phyloP scores from a whole-genome alignment of 2,329 filamentous ascomycete genomes.

The Pseudohalonectria lignicola region DNA sequence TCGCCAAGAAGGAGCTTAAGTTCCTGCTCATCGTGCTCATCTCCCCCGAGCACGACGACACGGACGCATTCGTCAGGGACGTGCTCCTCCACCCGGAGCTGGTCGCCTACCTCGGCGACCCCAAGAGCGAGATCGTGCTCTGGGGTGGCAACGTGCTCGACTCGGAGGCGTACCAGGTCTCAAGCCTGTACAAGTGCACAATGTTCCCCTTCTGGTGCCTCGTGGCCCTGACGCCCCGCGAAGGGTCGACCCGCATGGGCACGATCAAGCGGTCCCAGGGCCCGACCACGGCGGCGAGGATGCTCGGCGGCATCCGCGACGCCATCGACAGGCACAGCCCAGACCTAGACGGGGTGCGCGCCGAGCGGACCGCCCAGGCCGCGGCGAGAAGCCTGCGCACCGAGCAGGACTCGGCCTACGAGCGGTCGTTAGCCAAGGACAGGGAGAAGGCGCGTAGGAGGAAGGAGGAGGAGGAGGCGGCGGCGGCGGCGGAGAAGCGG shows the following conservation, averaged over 20 bases:
- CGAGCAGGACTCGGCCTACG: slow-evolving; percentile 88
- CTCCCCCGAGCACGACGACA: slow-evolving; percentile 93
- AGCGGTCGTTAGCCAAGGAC: slow-evolving; percentile 80
- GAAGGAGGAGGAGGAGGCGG: slow-evolving; percentile 62
- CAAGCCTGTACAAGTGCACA: slow-evolving; percentile 75
- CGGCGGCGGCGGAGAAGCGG: slow-evolving; percentile 54
- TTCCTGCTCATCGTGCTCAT: slow-evolving; percentile 82
- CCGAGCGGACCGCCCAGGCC: slow-evolving; percentile 68
- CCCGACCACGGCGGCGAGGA: slow-evolving; percentile 56
- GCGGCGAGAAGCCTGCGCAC: slow-evolving; percentile 70
- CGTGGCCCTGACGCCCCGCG: slow-evolving; percentile 76
- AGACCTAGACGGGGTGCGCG: slow-evolving; percentile 63
- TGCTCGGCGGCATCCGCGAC: slow-evolving; percentile 62
- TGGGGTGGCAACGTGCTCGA: slow-evolving; percentile 94
- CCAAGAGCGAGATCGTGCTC: slow-evolving; percentile 68
- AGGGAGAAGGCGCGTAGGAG: slow-evolving; percentile 70
- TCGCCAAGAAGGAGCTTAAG: slow-evolving; percentile 82
- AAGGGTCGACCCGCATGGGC: slow-evolving; percentile 82
- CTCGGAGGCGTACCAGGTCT: slow-evolving; percentile 87
- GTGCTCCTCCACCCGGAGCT: slow-evolving; percentile 72
- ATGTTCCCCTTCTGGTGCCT: slow-evolving; percentile 87
- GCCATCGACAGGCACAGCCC: slow-evolving; percentile 68
- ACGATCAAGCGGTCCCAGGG: slow-evolving; percentile 72
- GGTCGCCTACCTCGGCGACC: slow-evolving; percentile 60
- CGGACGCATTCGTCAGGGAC: slow-evolving; percentile 65